Evolutionary conservation across 176 grass and related monocot species (phyloP).

Genomic region (Eragrostis curvula): DNA sequence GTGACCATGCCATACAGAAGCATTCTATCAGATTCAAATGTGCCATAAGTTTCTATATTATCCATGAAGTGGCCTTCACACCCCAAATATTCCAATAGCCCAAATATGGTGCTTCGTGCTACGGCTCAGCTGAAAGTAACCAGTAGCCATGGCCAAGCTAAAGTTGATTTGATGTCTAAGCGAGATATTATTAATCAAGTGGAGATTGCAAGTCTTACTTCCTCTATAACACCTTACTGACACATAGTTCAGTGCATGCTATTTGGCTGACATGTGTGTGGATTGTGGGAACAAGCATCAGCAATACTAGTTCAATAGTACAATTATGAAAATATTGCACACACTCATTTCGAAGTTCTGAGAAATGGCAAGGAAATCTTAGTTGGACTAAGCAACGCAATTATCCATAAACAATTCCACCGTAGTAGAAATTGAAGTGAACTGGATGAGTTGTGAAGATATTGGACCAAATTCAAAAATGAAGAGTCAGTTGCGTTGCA

Average conservation of each 20-base stretch:
- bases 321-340: background rate
- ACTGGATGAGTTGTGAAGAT: background rate
- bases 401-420: background rate
- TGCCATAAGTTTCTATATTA: background rate
- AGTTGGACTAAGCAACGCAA: constrained; percentile 2
- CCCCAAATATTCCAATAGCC: constrained; percentile 9
- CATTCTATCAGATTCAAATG: constrained; percentile 18
- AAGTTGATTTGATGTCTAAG: background rate
- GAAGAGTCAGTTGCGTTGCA: background rate
- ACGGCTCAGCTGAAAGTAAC: background rate
- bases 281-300: background rate
- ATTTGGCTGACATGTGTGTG: background rate
- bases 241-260: constrained; percentile 9
- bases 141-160: background rate
- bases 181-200: constrained; percentile 14
- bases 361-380: constrained; percentile 3
- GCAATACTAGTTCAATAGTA: background rate
- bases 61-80: background rate
- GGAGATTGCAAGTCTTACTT: background rate
- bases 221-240: background rate
- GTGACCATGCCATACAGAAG: background rate
- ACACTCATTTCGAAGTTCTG: background rate
- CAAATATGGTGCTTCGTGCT: background rate
- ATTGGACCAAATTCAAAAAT: background rate
- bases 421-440: background rate